A percentile compares a stretch with the other conserved stretches of the same genome.
Evolutionary conservation across 768 basidiomycete species (phyloP).

Genomic region (Serendipita indica): DNA sequence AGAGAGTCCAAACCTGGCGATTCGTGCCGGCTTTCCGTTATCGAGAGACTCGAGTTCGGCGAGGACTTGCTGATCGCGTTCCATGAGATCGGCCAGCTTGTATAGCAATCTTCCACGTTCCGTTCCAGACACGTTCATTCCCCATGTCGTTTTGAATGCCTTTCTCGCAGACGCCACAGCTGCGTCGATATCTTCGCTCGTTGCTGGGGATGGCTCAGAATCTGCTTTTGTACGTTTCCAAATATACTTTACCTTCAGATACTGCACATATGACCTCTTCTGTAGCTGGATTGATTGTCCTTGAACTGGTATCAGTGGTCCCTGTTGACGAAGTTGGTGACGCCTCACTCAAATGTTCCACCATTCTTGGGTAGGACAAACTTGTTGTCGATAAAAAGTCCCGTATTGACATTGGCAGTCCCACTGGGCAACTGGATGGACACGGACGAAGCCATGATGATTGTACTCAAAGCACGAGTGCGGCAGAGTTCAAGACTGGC

Average conservation of each 20-base stretch:
- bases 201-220: slow-evolving; percentile 28
- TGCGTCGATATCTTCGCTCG: slow-evolving; percentile 54
- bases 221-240: slow-evolving; percentile 27
- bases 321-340: neutral
- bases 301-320: neutral
- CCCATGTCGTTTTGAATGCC: slow-evolving; percentile 55
- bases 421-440: neutral
- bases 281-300: neutral
- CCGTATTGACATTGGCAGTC: slow-evolving; percentile 32
- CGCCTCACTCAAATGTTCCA: slow-evolving; percentile 53
- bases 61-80: slow-evolving; percentile 44
- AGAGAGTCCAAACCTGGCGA: slow-evolving; percentile 2
- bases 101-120: slow-evolving; percentile 40
- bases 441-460: neutral
- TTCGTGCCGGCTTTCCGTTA: slow-evolving; percentile 25
- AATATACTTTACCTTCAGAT: slow-evolving; percentile 7
- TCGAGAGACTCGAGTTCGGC: slow-evolving; percentile 63
- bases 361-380: slow-evolving; percentile 42
- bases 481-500: neutral
- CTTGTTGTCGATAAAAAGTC: slow-evolving; percentile 58
- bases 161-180: slow-evolving; percentile 57
- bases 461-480: neutral
- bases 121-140: slow-evolving; percentile 39
- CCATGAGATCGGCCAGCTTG: slow-evolving; percentile 52
- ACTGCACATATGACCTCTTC: slow-evolving; percentile 3